Evolutionary conservation across 2,329 filamentous ascomycete genomes (phyloP).

Genomic region (Macrophomina tecta): DNA sequence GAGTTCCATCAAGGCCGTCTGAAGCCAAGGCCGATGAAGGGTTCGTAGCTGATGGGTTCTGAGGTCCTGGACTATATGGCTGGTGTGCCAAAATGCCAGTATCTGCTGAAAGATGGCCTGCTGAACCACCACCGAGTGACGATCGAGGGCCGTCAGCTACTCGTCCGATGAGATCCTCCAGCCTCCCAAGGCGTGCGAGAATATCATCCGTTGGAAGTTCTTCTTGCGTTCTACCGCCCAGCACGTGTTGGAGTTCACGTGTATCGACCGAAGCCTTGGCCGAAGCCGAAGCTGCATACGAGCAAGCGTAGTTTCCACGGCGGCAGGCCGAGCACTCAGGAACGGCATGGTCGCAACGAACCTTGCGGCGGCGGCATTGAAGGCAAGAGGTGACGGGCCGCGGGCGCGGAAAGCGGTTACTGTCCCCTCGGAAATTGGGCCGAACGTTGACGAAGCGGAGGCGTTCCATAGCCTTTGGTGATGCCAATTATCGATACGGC

Average conservation of each 20-base stretch:
- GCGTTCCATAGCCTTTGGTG: not conserved
- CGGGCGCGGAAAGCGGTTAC: not conserved
- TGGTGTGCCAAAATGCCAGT: not conserved
- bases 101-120: not conserved
- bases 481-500: not conserved
- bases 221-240: conserved; percentile 1
- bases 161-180: conserved; percentile 43
- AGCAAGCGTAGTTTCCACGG: conserved; percentile 44
- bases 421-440: conserved; percentile 4
- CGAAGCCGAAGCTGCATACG: conserved; percentile 37
- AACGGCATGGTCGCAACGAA: conserved; percentile 30
- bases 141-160: conserved; percentile 37
- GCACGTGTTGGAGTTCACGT: not conserved
- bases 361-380: conserved; percentile 30
- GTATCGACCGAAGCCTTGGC: not conserved
- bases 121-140: not conserved
- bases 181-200: conserved; percentile 43
- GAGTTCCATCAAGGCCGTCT: conserved; percentile 43
- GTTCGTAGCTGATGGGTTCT: conserved; percentile 24
- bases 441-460: conserved; percentile 3
- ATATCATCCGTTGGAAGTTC: conserved; percentile 39
- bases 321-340: conserved; percentile 45
- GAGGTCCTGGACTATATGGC: not conserved
- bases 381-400: conserved; percentile 23
- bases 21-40: conserved; percentile 40